These are phyloP conservation scores for Lactarius akahatsu DNA, from an alignment of 768 basidiomycete species.

Conservation along the genomic window DNA sequence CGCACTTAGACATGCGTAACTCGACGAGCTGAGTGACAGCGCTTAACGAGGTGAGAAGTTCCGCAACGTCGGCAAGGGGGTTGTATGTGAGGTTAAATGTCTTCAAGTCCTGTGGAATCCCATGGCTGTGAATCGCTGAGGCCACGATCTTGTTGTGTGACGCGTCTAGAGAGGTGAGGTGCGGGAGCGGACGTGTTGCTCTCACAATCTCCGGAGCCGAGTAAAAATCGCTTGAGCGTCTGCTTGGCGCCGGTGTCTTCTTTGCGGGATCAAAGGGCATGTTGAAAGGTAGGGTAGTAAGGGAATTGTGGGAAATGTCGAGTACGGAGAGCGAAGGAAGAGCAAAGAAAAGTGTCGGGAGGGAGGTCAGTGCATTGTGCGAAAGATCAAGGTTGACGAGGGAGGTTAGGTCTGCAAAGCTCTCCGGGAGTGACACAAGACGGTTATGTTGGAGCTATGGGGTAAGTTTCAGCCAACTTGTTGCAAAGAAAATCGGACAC, in stretches of 20 bases:
- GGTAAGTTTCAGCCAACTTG: constrained; percentile 13
- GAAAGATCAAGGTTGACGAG: constrained; percentile 73
- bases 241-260: constrained; percentile 33
- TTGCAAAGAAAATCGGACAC: not conserved
- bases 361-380: constrained; percentile 60
- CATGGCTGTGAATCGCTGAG: constrained; percentile 47
- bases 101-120: constrained; percentile 52
- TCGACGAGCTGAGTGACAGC: constrained; percentile 22
- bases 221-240: constrained; percentile 58
- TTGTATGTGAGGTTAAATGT: constrained; percentile 68
- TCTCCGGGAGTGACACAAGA: constrained; percentile 56
- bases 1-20: constrained; percentile 29
- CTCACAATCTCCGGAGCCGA: constrained; percentile 54
- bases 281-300: constrained; percentile 61
- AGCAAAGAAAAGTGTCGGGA: constrained; percentile 65
- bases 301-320: constrained; percentile 69
- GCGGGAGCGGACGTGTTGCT: constrained; percentile 63
- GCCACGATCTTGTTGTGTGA: constrained; percentile 67
- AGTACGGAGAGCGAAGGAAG: constrained; percentile 65
- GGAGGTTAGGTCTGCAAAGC: constrained; percentile 65
- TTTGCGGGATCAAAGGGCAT: constrained; percentile 46
- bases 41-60: constrained; percentile 22
- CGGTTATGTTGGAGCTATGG: constrained; percentile 74
- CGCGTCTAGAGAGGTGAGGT: constrained; percentile 59
- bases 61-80: constrained; percentile 48